Percentiles rank a stretch among this genome's conserved stretches.
Evolutionary conservation across 805 yeast genomes (phyloP).

Genomic region (Yamadazyma phyllophila): DNA sequence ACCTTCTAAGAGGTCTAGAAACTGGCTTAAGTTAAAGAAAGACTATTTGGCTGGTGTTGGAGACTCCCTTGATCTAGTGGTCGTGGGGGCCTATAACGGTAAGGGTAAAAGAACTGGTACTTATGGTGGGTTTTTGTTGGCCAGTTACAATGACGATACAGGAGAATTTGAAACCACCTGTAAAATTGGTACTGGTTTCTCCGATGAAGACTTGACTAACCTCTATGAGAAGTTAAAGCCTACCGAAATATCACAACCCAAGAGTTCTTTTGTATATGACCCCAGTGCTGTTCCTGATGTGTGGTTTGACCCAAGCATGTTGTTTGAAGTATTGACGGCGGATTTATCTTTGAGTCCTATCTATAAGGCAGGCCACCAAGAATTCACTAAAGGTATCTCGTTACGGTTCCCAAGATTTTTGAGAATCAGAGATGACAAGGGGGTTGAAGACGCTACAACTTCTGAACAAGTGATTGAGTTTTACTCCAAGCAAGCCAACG

Average conservation of each 20-base stretch:
- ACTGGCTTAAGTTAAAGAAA: slow-evolving; percentile 94
- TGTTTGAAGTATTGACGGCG: slow-evolving; percentile 90
- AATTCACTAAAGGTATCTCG: slow-evolving; percentile 79
- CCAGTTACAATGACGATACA: slow-evolving; percentile 84
- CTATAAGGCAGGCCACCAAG: slow-evolving; percentile 77
- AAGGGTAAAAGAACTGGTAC: slow-evolving; percentile 92
- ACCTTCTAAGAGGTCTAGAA: slow-evolving; percentile 91
- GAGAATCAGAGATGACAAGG: slow-evolving; percentile 81
- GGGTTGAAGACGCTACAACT: slow-evolving; percentile 80
- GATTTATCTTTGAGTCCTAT: slow-evolving; percentile 86
- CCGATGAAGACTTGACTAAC: slow-evolving; percentile 70
- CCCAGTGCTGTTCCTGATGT: slow-evolving; percentile 79
- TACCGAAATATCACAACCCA: slow-evolving; percentile 63
- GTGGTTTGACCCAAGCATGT: slow-evolving; percentile 84
- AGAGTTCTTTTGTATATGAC: slow-evolving; percentile 66
- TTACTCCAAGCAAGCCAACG: slow-evolving; percentile 66
- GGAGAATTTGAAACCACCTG: slow-evolving; percentile 95
- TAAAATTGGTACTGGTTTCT: slow-evolving; percentile 96
- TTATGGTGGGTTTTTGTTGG: slow-evolving; percentile 92
- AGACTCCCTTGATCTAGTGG: slow-evolving; percentile 90
- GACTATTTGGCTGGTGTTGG: slow-evolving; percentile 95
- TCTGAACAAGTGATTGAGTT: slow-evolving; percentile 82
- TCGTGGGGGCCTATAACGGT: slow-evolving; percentile 91
- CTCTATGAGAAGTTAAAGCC: slow-evolving; percentile 63
- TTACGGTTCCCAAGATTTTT: slow-evolving; percentile 86